These are phyloP conservation scores for Cryptococcus amylolentus DNA, from an alignment of 1,284 basidiomycete genomes.

Conservation along the genomic window DNA sequence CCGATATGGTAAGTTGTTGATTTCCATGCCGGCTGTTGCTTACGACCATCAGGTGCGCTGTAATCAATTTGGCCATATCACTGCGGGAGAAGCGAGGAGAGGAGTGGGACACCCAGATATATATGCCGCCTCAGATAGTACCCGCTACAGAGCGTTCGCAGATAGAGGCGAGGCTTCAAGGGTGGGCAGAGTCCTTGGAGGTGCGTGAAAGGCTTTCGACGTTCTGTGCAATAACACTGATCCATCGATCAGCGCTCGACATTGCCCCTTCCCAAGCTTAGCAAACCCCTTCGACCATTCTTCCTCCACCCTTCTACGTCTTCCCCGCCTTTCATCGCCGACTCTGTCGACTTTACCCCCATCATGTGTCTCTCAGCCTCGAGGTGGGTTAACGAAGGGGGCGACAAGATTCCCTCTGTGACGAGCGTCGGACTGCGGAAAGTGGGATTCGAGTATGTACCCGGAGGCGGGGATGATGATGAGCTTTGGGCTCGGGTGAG, in stretches of 20 bases:
- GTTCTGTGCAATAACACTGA: background rate
- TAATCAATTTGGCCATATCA: conserved; percentile 68
- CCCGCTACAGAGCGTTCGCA: conserved; percentile 44
- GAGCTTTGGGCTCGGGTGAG: conserved; percentile 49
- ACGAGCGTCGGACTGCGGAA: conserved; percentile 28
- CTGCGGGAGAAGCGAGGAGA: conserved; percentile 3
- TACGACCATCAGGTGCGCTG: conserved; percentile 58
- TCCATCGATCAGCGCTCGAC: conserved; percentile 32
- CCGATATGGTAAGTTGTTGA: conserved; percentile 67
- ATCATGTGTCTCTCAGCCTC: conserved; percentile 49
- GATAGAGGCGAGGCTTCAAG: conserved; percentile 65
- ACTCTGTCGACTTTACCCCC: conserved; percentile 33
- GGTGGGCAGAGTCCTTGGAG: conserved; percentile 70
- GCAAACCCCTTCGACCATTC: conserved; percentile 47
- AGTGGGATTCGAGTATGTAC: conserved; percentile 49
- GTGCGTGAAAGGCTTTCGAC: conserved; percentile 16
- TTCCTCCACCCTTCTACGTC: conserved; percentile 46
- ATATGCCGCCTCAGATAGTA: conserved; percentile 43
- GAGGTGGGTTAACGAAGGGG: conserved; percentile 27
- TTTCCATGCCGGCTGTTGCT: background rate
- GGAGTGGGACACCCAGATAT: conserved; percentile 40
- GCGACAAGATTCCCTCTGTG: conserved; percentile 31
- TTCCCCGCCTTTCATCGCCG: conserved; percentile 27
- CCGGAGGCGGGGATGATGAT: conserved; percentile 50
- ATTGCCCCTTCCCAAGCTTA: conserved; percentile 39